Conservation (phyloP, 106 monocot species). For the Alisma plantagoaquatica region DNA sequence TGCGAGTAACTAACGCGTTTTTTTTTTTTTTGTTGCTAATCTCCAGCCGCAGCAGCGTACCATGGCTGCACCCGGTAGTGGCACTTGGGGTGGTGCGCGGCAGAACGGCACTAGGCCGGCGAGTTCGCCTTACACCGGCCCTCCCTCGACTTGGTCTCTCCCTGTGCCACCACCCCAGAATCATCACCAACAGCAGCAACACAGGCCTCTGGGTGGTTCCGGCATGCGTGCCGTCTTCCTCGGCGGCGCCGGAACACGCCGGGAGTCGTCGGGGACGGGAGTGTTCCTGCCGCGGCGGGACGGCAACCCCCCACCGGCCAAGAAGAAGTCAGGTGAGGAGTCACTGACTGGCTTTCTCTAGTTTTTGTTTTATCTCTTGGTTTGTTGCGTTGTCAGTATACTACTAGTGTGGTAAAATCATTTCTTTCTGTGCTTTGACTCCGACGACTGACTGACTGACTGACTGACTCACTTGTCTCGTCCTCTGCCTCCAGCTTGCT, state of each 20-base stretch:
- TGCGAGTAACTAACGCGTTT: constrained; percentile 39
- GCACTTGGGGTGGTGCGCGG: constrained; percentile 15
- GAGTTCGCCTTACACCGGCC: not conserved
- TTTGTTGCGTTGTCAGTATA: not conserved
- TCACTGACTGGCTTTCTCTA: not conserved
- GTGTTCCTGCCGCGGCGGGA: constrained; percentile 56
- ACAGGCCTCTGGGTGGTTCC: constrained; percentile 6
- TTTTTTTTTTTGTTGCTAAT: no score
- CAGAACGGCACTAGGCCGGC: constrained; percentile 1
- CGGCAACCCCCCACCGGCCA: constrained; percentile 4
- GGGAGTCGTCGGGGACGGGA: constrained; percentile 58
- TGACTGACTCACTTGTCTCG: not conserved
- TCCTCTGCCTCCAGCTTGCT: constrained; percentile 27
- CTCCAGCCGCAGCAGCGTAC: constrained; percentile 29
- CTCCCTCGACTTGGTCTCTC: not conserved
- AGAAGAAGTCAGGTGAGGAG: constrained; percentile 35
- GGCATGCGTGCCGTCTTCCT: constrained; percentile 60
- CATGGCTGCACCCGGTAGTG: constrained; percentile 5
- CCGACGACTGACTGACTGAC: no score
- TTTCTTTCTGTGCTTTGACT: not conserved
- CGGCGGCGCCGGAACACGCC: constrained; percentile 8
- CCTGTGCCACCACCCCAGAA: not conserved
- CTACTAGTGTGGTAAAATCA: not conserved
- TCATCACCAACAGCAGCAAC: constrained; percentile 5
- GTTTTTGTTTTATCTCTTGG: not conserved